Evolutionary conservation across 1,139 yeast genomes (phyloP).

Genomic region (Scheffersomyces cryptocercus): DNA sequence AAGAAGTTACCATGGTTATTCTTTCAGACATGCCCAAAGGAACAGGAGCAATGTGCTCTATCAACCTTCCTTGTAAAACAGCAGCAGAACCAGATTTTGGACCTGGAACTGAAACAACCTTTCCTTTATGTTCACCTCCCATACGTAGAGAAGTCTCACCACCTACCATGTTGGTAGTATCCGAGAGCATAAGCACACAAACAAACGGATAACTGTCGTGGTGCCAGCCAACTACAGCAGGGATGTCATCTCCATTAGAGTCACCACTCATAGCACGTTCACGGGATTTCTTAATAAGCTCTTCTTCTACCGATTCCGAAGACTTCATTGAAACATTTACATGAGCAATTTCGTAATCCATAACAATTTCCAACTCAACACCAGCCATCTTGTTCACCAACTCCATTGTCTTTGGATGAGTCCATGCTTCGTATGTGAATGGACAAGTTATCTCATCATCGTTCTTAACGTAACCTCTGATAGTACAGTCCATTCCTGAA

Average conservation of each 20-base stretch:
- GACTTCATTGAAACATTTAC: constrained; percentile 47
- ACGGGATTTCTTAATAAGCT: constrained; percentile 12
- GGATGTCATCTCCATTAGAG: constrained; percentile 35
- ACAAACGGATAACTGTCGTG: constrained; percentile 61
- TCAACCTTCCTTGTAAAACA: constrained; percentile 55
- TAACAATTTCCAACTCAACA: constrained; percentile 48
- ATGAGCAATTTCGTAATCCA: constrained; percentile 59
- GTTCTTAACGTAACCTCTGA: constrained; percentile 50
- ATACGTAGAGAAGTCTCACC: constrained; percentile 58
- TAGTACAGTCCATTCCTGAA: constrained; percentile 45
- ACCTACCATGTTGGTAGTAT: constrained; percentile 56
- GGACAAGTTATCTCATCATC: constrained; percentile 32
- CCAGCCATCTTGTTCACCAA: constrained; percentile 56
- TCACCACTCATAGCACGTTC: constrained; percentile 14
- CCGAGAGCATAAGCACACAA: constrained; percentile 63
- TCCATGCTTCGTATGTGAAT: constrained; percentile 56
- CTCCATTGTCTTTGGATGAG: constrained; percentile 53
- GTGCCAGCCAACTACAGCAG: constrained; percentile 62
- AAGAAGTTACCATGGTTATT: constrained; percentile 50
- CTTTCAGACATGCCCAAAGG: constrained; percentile 55
- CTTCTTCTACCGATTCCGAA: constrained; percentile 23
- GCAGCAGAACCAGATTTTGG: constrained; percentile 58
- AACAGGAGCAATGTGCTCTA: constrained; percentile 57
- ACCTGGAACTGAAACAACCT: constrained; percentile 48
- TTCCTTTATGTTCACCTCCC: constrained; percentile 28